Conservation (phyloP, 352 stramenopile genomes). For the Aphanomyces cochlioides region DNA sequence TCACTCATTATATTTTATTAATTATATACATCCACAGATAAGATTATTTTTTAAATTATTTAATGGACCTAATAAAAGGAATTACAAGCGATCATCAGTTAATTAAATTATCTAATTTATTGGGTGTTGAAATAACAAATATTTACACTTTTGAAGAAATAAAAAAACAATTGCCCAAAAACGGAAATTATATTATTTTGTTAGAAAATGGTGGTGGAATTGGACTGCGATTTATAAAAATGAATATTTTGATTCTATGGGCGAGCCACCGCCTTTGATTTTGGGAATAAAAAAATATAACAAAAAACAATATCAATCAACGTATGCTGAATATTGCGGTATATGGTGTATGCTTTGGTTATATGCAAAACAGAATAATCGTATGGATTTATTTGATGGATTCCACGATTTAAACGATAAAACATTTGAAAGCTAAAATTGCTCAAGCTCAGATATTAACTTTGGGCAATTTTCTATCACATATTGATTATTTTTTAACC, state of each 20-base stretch:
- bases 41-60: slow-evolving; percentile 3
- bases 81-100: slow-evolving; percentile 16
- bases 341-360: background rate
- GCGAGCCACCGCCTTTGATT: background rate
- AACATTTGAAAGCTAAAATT: no score
- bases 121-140: slow-evolving; percentile 20
- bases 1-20: slow-evolving; percentile 9
- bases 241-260: slow-evolving; percentile 8
- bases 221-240: background rate
- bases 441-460: no score
- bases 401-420: background rate
- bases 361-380: background rate
- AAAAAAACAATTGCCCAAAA: background rate
- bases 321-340: slow-evolving; percentile 8
- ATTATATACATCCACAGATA: slow-evolving; percentile 12
- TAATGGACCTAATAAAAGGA: slow-evolving; percentile 26
- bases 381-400: slow-evolving; percentile 16
- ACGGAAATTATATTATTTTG: slow-evolving; percentile 4
- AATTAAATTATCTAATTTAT: slow-evolving; percentile 11
- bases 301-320: slow-evolving; percentile 13
- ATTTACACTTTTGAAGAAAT: slow-evolving; percentile 8
- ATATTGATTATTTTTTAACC: no score
- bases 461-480: no score
- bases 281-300: slow-evolving; percentile 2
- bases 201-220: background rate